These are phyloP conservation scores for Haemoproteus tartakovskyi DNA, from an alignment of 169 alveolate species.

Conservation along the genomic window DNA sequence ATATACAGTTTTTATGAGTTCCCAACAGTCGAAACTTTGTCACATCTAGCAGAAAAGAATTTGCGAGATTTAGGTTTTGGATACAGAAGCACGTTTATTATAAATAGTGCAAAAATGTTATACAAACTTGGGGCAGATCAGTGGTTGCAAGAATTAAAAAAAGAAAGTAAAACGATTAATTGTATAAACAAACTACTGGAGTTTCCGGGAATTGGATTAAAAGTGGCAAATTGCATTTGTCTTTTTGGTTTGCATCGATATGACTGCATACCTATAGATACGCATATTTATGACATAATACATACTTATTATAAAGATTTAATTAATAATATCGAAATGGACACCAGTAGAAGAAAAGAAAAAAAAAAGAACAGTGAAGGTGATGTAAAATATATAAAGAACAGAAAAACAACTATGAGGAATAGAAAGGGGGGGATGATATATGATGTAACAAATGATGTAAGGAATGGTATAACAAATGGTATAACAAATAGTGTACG, in stretches of 20 bases:
- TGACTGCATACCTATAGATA: slow-evolving; percentile 88
- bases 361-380: too few relatives aligned
- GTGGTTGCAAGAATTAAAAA: slow-evolving; percentile 58
- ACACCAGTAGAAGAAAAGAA: not conserved
- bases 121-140: slow-evolving; percentile 50
- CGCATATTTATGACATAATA: slow-evolving; percentile 79
- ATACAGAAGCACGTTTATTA: slow-evolving; percentile 68
- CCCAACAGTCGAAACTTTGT: slow-evolving; percentile 65
- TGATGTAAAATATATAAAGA: not conserved
- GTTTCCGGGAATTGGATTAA: slow-evolving; percentile 88
- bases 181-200: slow-evolving; percentile 44
- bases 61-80: slow-evolving; percentile 70
- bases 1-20: slow-evolving; percentile 65
- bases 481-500: not conserved
- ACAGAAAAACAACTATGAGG: not conserved
- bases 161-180: slow-evolving; percentile 17
- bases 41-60: slow-evolving; percentile 36
- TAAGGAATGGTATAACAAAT: not conserved
- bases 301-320: slow-evolving; percentile 32
- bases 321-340: not conserved
- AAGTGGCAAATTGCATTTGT: slow-evolving; percentile 91
- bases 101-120: slow-evolving; percentile 64
- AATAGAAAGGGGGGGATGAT: not conserved
- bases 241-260: slow-evolving; percentile 83
- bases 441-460: not conserved